Percentiles rank a stretch among this genome's conserved stretches.
phyloP scores from a whole-genome alignment of 768 basidiomycete genomes.

The Termitomyces sp. region DNA sequence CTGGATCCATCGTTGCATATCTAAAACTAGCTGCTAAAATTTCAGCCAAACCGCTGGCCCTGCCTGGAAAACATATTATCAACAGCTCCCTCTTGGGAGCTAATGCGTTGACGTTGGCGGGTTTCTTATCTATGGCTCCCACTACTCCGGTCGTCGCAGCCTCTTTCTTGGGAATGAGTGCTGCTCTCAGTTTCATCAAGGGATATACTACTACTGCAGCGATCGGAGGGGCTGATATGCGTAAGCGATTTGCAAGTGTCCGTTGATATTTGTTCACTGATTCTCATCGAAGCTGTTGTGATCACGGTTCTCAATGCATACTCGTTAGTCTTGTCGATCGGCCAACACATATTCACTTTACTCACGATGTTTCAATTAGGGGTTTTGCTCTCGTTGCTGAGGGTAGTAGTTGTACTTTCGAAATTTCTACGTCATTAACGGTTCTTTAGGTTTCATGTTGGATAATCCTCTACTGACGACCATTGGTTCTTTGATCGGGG shows the following conservation, averaged over 20 bases:
- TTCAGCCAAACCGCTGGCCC: constrained; percentile 63
- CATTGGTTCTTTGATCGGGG: constrained; percentile 82
- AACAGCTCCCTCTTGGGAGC: constrained; percentile 68
- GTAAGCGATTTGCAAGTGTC: constrained; percentile 37
- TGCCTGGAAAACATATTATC: constrained; percentile 76
- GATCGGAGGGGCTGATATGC: constrained; percentile 94
- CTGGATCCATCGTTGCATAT: constrained; percentile 87
- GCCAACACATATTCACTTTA: neutral
- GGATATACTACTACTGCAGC: constrained; percentile 86
- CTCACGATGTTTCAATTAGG: constrained; percentile 16
- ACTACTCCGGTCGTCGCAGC: constrained; percentile 72
- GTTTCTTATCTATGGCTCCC: constrained; percentile 68
- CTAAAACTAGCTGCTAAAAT: constrained; percentile 81
- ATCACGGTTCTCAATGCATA: constrained; percentile 91
- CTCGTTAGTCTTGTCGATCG: constrained; percentile 36
- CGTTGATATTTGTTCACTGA: neutral
- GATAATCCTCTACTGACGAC: constrained; percentile 82
- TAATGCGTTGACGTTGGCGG: constrained; percentile 70
- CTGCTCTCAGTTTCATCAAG: constrained; percentile 76
- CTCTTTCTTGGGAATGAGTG: constrained; percentile 68
- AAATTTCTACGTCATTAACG: constrained; percentile 1
- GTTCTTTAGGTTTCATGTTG: constrained; percentile 68
- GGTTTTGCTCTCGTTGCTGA: constrained; percentile 90
- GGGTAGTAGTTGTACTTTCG: constrained; percentile 32
- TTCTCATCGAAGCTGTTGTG: constrained; percentile 59